Conservation (phyloP, 78 protist species). For the Dictyostelium purpureum region DNA sequence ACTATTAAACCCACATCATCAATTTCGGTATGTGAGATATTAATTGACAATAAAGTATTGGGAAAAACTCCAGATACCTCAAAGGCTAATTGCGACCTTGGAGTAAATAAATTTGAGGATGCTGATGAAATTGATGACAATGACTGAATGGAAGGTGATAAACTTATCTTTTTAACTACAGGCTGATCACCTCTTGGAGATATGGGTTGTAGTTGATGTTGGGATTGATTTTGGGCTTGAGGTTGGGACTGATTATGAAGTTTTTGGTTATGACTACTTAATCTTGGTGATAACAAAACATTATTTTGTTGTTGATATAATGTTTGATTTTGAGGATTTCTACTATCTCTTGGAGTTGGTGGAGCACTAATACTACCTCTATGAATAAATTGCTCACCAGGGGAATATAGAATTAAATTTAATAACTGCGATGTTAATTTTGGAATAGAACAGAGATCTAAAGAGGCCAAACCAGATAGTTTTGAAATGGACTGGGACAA, state of each 20-base stretch:
- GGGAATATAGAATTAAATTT: not conserved
- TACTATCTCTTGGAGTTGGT: constrained; percentile 14
- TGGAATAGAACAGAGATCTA: constrained; percentile 1
- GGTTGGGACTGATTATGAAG: no score
- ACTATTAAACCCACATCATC: constrained; percentile 25
- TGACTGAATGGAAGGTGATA: constrained; percentile 32
- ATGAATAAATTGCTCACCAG: not conserved
- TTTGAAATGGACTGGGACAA: constrained; percentile 5
- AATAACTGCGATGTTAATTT: not conserved
- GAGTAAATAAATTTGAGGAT: not conserved
- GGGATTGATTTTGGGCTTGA: not conserved
- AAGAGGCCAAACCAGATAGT: not conserved
- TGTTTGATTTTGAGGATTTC: not conserved
- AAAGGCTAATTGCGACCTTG: not conserved
- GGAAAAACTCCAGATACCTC: not conserved
- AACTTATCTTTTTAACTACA: not conserved
- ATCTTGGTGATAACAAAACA: not conserved
- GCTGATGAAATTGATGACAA: constrained; percentile 1
- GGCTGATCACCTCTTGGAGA: not conserved
- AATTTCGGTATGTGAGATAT: constrained; percentile 27
- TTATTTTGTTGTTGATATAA: not conserved
- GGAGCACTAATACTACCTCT: not conserved
- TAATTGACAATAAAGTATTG: not conserved
- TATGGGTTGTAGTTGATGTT: not conserved
- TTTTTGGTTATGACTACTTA: no score